Base-by-base conservation (phyloP, 2,329 filamentous ascomycete genomes). In the Colletotrichum phormii region DNA sequence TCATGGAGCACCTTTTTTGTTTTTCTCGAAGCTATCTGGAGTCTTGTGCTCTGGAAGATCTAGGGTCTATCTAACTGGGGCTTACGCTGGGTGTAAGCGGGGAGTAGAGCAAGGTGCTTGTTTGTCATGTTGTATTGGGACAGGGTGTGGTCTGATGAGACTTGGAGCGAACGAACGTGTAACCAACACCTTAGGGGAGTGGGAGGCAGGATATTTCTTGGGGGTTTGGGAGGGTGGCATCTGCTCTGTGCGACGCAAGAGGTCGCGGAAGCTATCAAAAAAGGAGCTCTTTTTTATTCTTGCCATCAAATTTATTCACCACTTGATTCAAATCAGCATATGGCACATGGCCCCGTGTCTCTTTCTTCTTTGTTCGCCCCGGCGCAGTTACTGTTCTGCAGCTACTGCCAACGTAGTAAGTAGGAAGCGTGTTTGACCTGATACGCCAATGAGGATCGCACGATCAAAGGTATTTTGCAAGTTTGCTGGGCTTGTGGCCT, bases 61-160 rank as follows among this genome's bases (percentile, higher is more conserved):
- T 46, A 46, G 49, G 62, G 37, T 53, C 35, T 22, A 57, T 53
- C 22, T 15, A 57, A 62, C 26, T 51, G 49, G 67, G 31, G 71
- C 71, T 73, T 67, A 63, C 67, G 62, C 67, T 59, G 57, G 67
- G 63, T 72, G 67, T 73, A 72, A 72, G 71, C 37, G 37, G 55
- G 61, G 42, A 55, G 29, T 54, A 46, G 24, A 64, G 46, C 26
- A 55, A 12, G 26, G 66, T 49, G 46, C 18, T 33, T 72, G 54
- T 59, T 49, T 60, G 51, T 35, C 35, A 46, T 18, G 33, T 33
- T 57, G 53, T 58, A 55, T 58, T 35, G 35, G 33, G 18, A 49
- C 18, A 22, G 8, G 42, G 42, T 49, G 46, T 72, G 66, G 60
- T 49, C 60, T 61, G 70, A 64, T 64, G 60, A 61, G 59, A 51